phyloP scores from a whole-genome alignment of 176 grass and related monocot genomes.

The Carex scoparia region DNA sequence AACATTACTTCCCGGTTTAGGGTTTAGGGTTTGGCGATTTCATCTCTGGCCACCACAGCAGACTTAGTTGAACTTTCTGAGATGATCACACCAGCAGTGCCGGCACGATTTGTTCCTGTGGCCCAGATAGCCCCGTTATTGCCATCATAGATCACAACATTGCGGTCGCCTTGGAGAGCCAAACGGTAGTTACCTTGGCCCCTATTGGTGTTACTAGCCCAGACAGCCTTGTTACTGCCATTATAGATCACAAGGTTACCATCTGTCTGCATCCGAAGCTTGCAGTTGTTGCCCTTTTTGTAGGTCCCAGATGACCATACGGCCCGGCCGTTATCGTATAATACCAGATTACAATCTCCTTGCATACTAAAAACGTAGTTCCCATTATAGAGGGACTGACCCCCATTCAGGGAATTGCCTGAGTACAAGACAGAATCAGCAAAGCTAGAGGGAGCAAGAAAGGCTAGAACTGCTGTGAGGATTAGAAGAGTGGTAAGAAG shows the following conservation, averaged over 20 bases:
- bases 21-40: neutral
- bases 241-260: slow-evolving; percentile 32
- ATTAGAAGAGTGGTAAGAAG: slow-evolving; percentile 2
- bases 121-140: slow-evolving; percentile 19
- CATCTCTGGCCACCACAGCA: neutral
- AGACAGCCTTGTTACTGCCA: neutral
- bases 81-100: neutral
- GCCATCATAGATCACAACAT: slow-evolving; percentile 24
- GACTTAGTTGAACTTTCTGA: neutral
- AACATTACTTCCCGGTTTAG: neutral
- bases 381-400: slow-evolving; percentile 15
- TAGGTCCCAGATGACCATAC: slow-evolving; percentile 2
- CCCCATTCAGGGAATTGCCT: neutral
- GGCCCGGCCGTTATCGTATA: slow-evolving; percentile 1
- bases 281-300: neutral
- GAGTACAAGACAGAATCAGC: neutral
- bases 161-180: slow-evolving; percentile 24
- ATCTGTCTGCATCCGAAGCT: slow-evolving; percentile 6
- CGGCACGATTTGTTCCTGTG: neutral
- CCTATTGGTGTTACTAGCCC: slow-evolving; percentile 15
- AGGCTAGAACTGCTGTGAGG: neutral
- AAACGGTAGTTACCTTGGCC: neutral
- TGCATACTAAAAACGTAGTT: slow-evolving; percentile 1
- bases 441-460: neutral
- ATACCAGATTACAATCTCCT: slow-evolving; percentile 28